Base-by-base conservation (phyloP, 2,329 filamentous ascomycete genomes). In the Cryphonectria naterciae region DNA sequence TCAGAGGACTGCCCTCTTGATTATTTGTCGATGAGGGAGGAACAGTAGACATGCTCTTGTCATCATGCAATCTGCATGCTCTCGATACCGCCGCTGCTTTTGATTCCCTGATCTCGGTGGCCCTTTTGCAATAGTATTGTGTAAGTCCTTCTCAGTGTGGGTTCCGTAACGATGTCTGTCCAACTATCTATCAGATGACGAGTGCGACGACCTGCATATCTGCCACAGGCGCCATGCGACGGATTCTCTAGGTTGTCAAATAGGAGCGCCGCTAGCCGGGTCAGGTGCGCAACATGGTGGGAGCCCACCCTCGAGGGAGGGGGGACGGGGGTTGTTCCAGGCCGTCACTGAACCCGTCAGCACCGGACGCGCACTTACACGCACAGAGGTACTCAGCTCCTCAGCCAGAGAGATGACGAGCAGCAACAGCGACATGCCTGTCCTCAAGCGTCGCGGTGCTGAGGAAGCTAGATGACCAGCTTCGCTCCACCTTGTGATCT, bases 241-340 rank as follows among this genome's bases (percentile, higher is more conserved):
- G 54, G 39, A 19, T 60, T 28, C 49, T 39, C 43, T n/a, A 41
- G 56, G 52, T 25, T 41, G 52, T 19, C 64, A 37, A 66, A 62
- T 46, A 19, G 41, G 41, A 35, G 6, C 66, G 69, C 56, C 66
- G 65, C 66, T 68, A 58, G 65, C 49, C 60, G 35, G 69, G 66
- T 71, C 69, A 71, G 66, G 61, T 65, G 69, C 58, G 43, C 32
- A 22, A 32, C 10, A 64, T 61, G 46, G 46, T 49, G 52, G 39
- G 46, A 71, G 35, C 11, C 54, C 41, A 46, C 46, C n/a, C 37
- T n/a, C 2, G 32, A 32, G 32, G 32, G 22, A 22, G 22, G 22
- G 22, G 19, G 22, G 46, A 32, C 32, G 46, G 43, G 61, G 28
- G 19, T 52, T n/a, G 25, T 7, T 28, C 41, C n/a, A 64, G 22